These are phyloP conservation scores for Musa troglodytarum DNA, from an alignment of 176 grass and related monocot species.

Conservation along the genomic window DNA sequence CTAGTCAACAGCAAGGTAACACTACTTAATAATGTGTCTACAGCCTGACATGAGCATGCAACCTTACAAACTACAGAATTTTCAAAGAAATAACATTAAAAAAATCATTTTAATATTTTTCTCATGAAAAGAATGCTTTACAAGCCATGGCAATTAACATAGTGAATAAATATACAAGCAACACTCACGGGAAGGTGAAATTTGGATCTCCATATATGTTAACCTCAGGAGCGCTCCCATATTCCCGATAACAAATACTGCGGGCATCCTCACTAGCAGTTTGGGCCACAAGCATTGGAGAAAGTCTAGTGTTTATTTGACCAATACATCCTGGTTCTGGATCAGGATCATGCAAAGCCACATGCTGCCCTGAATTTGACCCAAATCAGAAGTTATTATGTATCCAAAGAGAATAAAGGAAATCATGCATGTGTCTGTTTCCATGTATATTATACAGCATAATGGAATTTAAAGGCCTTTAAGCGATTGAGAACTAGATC, in stretches of 20 bases:
- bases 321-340: conserved; percentile 73
- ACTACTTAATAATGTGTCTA: no score
- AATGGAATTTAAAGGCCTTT: background rate
- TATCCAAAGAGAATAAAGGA: background rate
- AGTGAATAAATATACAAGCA: background rate
- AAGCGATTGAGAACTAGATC: background rate
- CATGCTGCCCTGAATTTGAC: conserved; percentile 72
- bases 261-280: conserved; percentile 87
- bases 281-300: conserved; percentile 56
- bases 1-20: no score
- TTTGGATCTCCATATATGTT: conserved; percentile 77
- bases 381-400: background rate
- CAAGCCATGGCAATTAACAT: background rate
- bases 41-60: no score
- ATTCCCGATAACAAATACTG: conserved; percentile 73
- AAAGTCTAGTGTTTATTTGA: conserved; percentile 79
- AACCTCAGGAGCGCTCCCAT: conserved; percentile 71
- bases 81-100: no score
- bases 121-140: no score
- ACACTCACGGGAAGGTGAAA: conserved; percentile 79
- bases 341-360: conserved; percentile 66
- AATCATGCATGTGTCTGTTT: background rate
- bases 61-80: no score
- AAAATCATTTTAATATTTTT: no score
- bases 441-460: background rate